Base-by-base conservation (phyloP, 192 early-diverging fungal genomes). In the Phycomyces nitens region DNA sequence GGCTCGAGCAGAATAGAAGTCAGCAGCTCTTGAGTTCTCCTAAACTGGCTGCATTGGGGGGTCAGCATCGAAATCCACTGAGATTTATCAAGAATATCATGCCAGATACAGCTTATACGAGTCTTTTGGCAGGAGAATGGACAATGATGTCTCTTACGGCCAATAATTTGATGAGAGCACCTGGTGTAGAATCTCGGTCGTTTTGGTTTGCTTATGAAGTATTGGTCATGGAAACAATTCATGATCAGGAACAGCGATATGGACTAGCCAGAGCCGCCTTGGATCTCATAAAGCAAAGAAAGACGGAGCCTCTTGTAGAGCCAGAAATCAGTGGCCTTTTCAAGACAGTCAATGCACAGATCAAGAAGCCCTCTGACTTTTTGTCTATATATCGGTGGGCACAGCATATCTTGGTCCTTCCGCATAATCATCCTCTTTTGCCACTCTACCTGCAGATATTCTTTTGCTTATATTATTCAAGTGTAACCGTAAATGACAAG, bases 181-280 rank as follows among this genome's bases (percentile, higher is more conserved):
- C 81, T 5, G 75, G 73, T 54, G 71, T 80, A 18, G 81, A 83
- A 38, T 43, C 74, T 0, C 53, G 52, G 1, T 75, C 66, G 0
- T 66, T 74, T 16, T 83, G 76, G 72, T 83, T 83, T 66, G 76
- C 78, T 0, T 83, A 77, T 44, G 70, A 80, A 52, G 73, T 58
- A 12, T 70, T 83, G 0, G 39, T 70, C 8, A 53, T 70, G 18
- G 81, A 83, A 62, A 80, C 75, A 0, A 49, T 56, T 15, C 27
- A 69, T 39, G 81, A 83, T 23, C 39, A 65, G 16, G 69, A 73
- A 3, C 58, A 64, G 40, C 55, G 64, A 4, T 61, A 68, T 34
- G 69, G 75, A 24, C 52, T 73, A 16, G 76, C 20, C 2, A 69
- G 69, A 14, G 18, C n/a, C 16, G 26, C 29, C 11, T 15, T 11